Evolutionary conservation across 345 rosid genomes (phyloP), one percentile per base, ranked within the genome.

Genomic region (Syzygium aromaticum): DNA sequence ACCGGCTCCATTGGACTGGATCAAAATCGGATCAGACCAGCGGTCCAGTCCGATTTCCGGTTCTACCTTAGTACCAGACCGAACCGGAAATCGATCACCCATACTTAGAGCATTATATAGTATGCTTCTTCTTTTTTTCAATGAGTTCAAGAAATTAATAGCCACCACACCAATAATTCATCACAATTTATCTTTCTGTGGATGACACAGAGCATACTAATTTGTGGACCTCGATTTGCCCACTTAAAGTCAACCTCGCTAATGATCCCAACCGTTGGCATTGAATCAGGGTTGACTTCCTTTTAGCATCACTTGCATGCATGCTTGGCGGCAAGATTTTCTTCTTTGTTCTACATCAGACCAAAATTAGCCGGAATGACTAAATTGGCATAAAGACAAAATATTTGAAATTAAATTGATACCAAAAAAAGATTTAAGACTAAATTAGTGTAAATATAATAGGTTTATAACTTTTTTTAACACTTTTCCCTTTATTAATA

Each of bases 391-490:
- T 25, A 57, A 57, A 9, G 0, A 23, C 15, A 57, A 57, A 57
- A 25, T 0, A 0, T 25, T 57, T 57, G 25, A 0, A 1, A 57
- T 0, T 56, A 1, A 23, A 56, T 56, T 1, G 2, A 0, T 10
- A 2, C 13, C 22, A 56, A 8, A 21, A 12, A 56, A 11, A 0
- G 0, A 5, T 21, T 56, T 56, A 56, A 0, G 27, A 56, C 23
- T 57, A 57, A 57, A 57, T 57, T 57, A n/a, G 6, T 57, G 23
- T 14, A 10, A 25, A 25, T n/a, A 6, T 49, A 49, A 57, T 57
- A 57, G 3, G 12, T 59, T 59, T 27, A n/a, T 1, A 14, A 27
- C 30, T 59, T 5, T 25, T 23, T 57, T 25, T n/a, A 3, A 13
- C 4, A 6, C 6, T 57, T 6, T 57, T 1, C 0, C 3, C 7